A percentile compares a stretch with the other conserved stretches of the same genome.
Evolutionary conservation across 1,284 basidiomycete species (phyloP).

Genomic region (Apiotrichum akiyoshidainum): DNA sequence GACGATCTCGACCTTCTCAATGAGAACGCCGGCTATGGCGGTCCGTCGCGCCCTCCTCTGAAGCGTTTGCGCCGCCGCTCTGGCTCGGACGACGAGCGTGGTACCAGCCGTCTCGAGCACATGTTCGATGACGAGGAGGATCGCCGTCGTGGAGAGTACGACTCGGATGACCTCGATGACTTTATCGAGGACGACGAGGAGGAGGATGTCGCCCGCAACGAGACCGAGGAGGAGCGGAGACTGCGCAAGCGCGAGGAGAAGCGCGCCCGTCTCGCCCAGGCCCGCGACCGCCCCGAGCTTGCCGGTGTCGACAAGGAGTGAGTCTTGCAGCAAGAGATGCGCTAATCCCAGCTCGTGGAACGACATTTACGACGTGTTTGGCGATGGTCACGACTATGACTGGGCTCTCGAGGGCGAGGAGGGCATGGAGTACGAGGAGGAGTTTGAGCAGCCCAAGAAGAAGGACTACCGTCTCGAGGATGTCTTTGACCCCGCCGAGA

Average conservation of each 20-base stretch:
- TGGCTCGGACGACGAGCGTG: conserved; percentile 52
- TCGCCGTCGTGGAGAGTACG: conserved; percentile 47
- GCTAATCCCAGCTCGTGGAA: conserved; percentile 74
- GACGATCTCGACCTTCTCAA: conserved; percentile 92
- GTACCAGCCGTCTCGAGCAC: conserved; percentile 41
- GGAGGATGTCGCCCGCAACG: conserved; percentile 56
- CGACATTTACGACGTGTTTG: conserved; percentile 95
- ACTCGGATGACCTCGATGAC: conserved; percentile 62
- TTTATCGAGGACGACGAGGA: conserved; percentile 87
- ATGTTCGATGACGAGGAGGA: conserved; percentile 49
- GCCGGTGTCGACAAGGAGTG: conserved; percentile 83
- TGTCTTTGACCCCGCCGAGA: conserved; percentile 97
- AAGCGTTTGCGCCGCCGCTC: conserved; percentile 42
- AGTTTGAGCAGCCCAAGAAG: conserved; percentile 60
- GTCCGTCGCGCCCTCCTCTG: conserved; percentile 48
- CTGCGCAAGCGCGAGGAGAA: conserved; percentile 67
- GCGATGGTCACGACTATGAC: conserved; percentile 93
- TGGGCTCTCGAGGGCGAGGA: conserved; percentile 81
- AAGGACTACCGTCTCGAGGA: conserved; percentile 81
- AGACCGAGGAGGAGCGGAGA: conserved; percentile 71
- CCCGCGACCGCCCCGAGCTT: conserved; percentile 68
- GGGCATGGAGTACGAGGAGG: conserved; percentile 62
- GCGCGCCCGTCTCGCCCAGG: conserved; percentile 63
- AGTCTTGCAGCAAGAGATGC: conserved; percentile 41
- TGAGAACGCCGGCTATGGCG: conserved; percentile 77